Percentiles rank a stretch among this genome's conserved stretches.
Conservation (phyloP, 164 flowering plant genomes). For the Berberis thunbergii region DNA sequence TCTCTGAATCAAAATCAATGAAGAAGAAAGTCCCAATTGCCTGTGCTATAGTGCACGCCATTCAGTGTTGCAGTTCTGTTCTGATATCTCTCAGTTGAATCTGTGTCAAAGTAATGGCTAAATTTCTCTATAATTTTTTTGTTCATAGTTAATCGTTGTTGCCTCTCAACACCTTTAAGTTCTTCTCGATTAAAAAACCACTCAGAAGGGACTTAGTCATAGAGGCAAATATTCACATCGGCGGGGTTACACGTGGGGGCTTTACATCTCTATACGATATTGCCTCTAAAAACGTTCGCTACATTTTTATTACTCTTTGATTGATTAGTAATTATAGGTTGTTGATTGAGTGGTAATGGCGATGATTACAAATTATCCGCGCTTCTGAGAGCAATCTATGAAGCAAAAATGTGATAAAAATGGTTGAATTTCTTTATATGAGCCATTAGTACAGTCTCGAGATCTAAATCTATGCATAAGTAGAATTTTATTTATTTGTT, state of each 20-base stretch:
- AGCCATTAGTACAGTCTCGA: slow-evolving; percentile 25
- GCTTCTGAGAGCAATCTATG: slow-evolving; percentile 79
- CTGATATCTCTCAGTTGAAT: slow-evolving; percentile 19
- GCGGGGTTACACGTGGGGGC: slow-evolving; percentile 64
- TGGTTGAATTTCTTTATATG: slow-evolving; percentile 98
- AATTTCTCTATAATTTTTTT: slow-evolving; percentile 3
- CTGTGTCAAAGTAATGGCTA: slow-evolving; percentile 76
- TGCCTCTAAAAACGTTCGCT: slow-evolving; percentile 52
- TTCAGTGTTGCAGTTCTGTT: slow-evolving; percentile 73
- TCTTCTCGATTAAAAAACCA: slow-evolving; percentile 15
- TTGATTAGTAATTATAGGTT: not conserved
- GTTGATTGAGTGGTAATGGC: slow-evolving; percentile 28
- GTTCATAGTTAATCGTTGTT: not conserved
- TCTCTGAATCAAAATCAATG: slow-evolving; percentile 30
- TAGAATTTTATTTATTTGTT: too few species aligned
- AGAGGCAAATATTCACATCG: slow-evolving; percentile 41
- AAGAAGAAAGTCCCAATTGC: slow-evolving; percentile 69
- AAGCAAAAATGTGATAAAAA: slow-evolving; percentile 32
- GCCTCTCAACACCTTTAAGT: slow-evolving; percentile 67
- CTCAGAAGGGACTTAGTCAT: slow-evolving; percentile 41
- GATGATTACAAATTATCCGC: slow-evolving; percentile 75
- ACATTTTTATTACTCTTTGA: slow-evolving; percentile 9
- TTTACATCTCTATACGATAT: slow-evolving; percentile 16
- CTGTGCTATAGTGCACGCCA: slow-evolving; percentile 39
- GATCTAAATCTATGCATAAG: too few species aligned